These are phyloP conservation scores for Fusarium multiceps DNA, from an alignment of 2,329 filamentous ascomycete species.

Conservation along the genomic window DNA sequence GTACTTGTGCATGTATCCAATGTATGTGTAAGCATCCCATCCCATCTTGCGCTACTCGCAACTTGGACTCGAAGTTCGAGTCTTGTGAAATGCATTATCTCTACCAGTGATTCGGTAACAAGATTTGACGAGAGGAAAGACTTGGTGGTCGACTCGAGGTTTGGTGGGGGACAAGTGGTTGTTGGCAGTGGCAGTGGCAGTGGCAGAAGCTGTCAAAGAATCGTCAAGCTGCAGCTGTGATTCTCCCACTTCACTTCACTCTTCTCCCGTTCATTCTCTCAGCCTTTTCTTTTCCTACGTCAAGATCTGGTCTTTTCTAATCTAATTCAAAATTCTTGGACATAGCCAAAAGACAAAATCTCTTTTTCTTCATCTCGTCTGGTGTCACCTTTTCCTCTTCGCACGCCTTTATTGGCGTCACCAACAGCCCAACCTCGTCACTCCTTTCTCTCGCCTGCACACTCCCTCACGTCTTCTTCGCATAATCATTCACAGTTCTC, in stretches of 20 bases:
- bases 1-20: conserved; percentile 8
- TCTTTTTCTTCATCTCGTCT: conserved; percentile 13
- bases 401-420: conserved; percentile 18
- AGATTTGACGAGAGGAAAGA: neutral
- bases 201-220: conserved; percentile 19
- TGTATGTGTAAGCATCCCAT: conserved; percentile 13
- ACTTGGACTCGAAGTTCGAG: conserved; percentile 40
- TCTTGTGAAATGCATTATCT: conserved; percentile 18
- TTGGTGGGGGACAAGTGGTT: neutral
- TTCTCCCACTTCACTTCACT: neutral
- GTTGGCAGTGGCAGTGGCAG: conserved; percentile 5
- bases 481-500: neutral
- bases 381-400: conserved; percentile 34
- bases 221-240: neutral
- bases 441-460: neutral
- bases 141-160: neutral
- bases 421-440: conserved; percentile 18
- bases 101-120: conserved; percentile 12
- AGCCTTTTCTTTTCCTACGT: neutral
- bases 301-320: neutral
- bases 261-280: neutral
- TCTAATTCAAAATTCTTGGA: conserved; percentile 2
- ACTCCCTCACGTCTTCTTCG: neutral
- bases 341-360: neutral
- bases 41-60: conserved; percentile 36